Base-by-base conservation (phyloP, 208 protist genomes). In the Sergeia podlipaevii region DNA sequence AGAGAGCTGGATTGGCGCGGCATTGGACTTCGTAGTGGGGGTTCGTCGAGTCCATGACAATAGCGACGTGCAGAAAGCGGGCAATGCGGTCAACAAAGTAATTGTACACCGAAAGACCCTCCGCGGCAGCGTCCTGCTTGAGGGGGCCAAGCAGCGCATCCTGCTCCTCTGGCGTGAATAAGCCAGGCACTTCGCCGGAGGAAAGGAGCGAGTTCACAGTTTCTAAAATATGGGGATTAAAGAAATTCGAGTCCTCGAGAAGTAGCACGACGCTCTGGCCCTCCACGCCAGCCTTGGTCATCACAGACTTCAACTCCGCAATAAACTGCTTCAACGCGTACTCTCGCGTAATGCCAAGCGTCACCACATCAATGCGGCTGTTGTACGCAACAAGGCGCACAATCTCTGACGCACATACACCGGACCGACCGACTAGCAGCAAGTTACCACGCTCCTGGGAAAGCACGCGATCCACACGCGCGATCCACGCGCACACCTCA, bases 121-220 rank as follows among this genome's bases (percentile, higher is more conserved):
- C 85, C 5, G 74, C 74, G 3, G 65, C 4, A 7, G 88, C 80
- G 49, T 97, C 89, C 38, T 97, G 91, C 70, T 97, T 94, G 17
- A 98, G 77, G 5, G 96, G 89, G 5, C 53, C 77, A 2, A 98
- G 77, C 30, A 98, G 47, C n/a, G 89, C 78, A 13, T 99, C 97
- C 17, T 98, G 80, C 72, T 99, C 98, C 64, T 98, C 94, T 10
- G 84, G 77, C 20, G 88, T 77, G 74, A 97, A 99, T 8, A 99
- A 77, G 0, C 97, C 97, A 1, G 97, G 94, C 1, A 99, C 82
- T 74, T 99, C 97, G 23, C 98, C 98, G 0, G 95, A 89, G 18
- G 93, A 89, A 23, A 99, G 76, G 10, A 99, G 67, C 5, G 92
- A 97, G 74, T 99, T 99, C 49, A 99, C 64, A 26, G 72, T 81